phyloP scores from a whole-genome alignment of 441 rosid species.

The Macaranga tanarius region DNA sequence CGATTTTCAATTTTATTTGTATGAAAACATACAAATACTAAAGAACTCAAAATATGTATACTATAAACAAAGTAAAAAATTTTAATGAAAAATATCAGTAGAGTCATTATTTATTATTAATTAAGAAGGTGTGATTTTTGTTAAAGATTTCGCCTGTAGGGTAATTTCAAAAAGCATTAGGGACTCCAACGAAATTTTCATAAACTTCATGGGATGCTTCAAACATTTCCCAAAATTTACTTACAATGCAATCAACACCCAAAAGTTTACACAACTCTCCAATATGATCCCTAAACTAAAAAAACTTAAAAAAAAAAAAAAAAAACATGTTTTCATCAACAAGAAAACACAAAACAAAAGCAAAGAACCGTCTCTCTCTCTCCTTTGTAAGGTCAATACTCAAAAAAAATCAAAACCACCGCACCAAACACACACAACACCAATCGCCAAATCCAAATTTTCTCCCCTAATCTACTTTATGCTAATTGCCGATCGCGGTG shows the following conservation, averaged over 20 bases:
- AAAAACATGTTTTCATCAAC: not conserved
- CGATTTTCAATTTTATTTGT: too few relatives aligned
- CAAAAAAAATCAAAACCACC: slow-evolving; percentile 30
- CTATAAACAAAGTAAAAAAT: too few relatives aligned
- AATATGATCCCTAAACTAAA: not conserved
- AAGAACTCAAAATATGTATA: too few relatives aligned
- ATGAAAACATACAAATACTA: too few relatives aligned
- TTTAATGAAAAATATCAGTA: too few relatives aligned
- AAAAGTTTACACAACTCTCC: not conserved
- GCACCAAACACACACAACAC: slow-evolving; percentile 13
- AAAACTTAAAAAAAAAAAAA: not conserved
- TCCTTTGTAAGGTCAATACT: slow-evolving; percentile 42
- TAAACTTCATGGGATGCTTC: not conserved
- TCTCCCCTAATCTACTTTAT: slow-evolving; percentile 24
- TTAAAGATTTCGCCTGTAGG: too few relatives aligned
- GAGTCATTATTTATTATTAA: too few relatives aligned
- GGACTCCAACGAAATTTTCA: not conserved
- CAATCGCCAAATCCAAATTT: slow-evolving; percentile 4
- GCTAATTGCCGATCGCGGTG: slow-evolving; percentile 42
- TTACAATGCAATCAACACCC: slow-evolving; percentile 23
- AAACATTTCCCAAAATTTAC: slow-evolving; percentile 11
- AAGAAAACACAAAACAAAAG: slow-evolving; percentile 30
- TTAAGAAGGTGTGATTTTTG: too few relatives aligned
- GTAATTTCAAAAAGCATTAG: not conserved
- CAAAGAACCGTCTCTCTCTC: slow-evolving; percentile 35